Conservation (phyloP, 306 rosid species). For the Pterocarpus santalinus region DNA sequence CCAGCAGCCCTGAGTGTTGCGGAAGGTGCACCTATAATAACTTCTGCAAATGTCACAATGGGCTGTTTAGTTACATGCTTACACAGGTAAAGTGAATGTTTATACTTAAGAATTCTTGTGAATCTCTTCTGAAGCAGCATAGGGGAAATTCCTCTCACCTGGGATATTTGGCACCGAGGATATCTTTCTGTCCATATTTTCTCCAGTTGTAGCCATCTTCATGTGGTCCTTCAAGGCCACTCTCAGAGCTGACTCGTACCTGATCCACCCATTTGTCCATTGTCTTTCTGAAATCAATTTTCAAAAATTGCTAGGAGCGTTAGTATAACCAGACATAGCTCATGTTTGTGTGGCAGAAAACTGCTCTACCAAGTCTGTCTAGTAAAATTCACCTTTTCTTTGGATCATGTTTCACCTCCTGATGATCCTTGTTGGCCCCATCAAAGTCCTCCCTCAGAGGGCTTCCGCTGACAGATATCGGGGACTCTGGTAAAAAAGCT, state of each 20-base stretch:
- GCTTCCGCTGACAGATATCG: conserved; percentile 62
- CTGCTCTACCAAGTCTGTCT: conserved; percentile 19
- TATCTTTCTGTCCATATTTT: conserved; percentile 95
- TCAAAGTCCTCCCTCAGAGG: conserved; percentile 64
- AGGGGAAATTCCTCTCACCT: conserved; percentile 60
- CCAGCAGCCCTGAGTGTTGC: conserved; percentile 80
- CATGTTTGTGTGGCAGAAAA: conserved; percentile 38
- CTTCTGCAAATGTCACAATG: conserved; percentile 74
- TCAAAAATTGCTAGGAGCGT: conserved; percentile 20
- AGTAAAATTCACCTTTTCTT: conserved; percentile 75
- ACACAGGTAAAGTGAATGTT: neutral
- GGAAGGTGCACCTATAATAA: conserved; percentile 93
- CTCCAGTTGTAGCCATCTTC: conserved; percentile 95
- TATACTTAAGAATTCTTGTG: conserved; percentile 6
- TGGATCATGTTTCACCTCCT: conserved; percentile 59
- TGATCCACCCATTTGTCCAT: conserved; percentile 74
- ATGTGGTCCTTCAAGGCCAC: conserved; percentile 77
- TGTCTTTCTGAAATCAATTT: conserved; percentile 69
- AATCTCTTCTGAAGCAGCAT: conserved; percentile 26
- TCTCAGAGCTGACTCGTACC: conserved; percentile 74
- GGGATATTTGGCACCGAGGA: conserved; percentile 83
- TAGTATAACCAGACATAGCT: conserved; percentile 29
- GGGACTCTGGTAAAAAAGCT: conserved; percentile 58
- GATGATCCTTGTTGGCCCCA: conserved; percentile 51
- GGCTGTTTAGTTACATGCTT: conserved; percentile 42